Conservation (phyloP, 305 asterid genomes). For the Petunia hybrid region DNA sequence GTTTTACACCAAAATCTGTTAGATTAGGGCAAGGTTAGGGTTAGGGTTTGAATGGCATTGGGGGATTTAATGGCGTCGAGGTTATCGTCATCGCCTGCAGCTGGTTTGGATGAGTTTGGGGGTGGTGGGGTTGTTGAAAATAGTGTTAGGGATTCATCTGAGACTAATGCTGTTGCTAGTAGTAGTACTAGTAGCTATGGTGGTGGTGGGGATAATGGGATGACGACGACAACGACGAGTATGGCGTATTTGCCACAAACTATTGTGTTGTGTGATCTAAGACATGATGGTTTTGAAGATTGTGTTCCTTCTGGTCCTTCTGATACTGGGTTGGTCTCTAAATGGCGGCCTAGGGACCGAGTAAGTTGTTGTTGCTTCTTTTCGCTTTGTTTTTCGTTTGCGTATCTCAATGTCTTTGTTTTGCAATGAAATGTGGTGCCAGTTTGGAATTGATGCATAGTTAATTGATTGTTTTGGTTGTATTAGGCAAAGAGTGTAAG, state of each 20-base stretch:
- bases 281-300: slow-evolving; percentile 92
- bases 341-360: slow-evolving; percentile 93
- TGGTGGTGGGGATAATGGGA: slow-evolving; percentile 33
- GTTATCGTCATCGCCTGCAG: slow-evolving; percentile 65
- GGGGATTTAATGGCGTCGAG: slow-evolving; percentile 89
- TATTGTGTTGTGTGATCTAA: slow-evolving; percentile 85
- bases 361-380: slow-evolving; percentile 52
- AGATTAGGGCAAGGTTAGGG: slow-evolving; percentile 84
- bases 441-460: neutral
- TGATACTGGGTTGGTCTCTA: slow-evolving; percentile 88
- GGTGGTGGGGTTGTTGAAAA: slow-evolving; percentile 53
- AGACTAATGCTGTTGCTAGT: slow-evolving; percentile 53
- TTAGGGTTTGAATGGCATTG: slow-evolving; percentile 84
- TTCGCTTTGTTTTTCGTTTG: neutral
- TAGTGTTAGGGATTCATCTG: slow-evolving; percentile 66
- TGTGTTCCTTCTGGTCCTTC: slow-evolving; percentile 76
- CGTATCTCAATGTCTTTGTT: slow-evolving; percentile 13
- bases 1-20: slow-evolving; percentile 70
- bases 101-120: slow-evolving; percentile 50
- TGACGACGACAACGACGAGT: slow-evolving; percentile 64
- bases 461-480: neutral
- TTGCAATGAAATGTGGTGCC: neutral
- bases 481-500: neutral
- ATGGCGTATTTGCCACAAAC: slow-evolving; percentile 95
- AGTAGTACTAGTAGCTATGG: slow-evolving; percentile 60